Evolutionary conservation across 2,329 filamentous ascomycete species (phyloP).

Genomic region (Volutella citrinella): DNA sequence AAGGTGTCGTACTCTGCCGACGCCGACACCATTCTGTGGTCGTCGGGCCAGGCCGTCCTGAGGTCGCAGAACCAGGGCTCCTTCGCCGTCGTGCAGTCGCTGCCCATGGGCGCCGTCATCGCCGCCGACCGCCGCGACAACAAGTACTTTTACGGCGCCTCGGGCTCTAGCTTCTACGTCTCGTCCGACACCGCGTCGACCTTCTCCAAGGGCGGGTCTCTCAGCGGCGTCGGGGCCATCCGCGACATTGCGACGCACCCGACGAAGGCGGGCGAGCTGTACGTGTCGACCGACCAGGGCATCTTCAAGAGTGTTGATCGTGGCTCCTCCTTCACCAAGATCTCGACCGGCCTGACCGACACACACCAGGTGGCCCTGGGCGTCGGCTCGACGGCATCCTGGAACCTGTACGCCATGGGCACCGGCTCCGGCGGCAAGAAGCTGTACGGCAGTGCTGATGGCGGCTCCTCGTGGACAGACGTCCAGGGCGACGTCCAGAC

Average conservation of each 20-base stretch:
- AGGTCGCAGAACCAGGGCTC: constrained; percentile 37
- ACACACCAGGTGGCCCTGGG: constrained; percentile 44
- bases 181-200: constrained; percentile 46
- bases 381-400: constrained; percentile 34
- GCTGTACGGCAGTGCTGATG: constrained; percentile 44
- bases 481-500: constrained; percentile 42
- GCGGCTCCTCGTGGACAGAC: constrained; percentile 43
- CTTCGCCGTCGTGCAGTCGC: constrained; percentile 43
- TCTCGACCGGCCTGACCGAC: constrained; percentile 33
- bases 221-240: constrained; percentile 42
- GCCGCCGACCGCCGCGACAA: constrained; percentile 53
- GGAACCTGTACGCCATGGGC: constrained; percentile 49
- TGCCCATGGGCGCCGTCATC: constrained; percentile 45
- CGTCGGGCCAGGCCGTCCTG: constrained; percentile 39
- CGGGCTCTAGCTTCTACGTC: constrained; percentile 46
- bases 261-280: constrained; percentile 56
- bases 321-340: constrained; percentile 44
- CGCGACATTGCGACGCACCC: constrained; percentile 57
- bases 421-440: constrained; percentile 38
- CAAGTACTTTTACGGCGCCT: constrained; percentile 50
- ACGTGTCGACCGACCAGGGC: constrained; percentile 52
- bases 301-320: constrained; percentile 53
- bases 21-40: constrained; percentile 48
- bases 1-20: constrained; percentile 49
- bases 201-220: constrained; percentile 38